A percentile compares a stretch with the other conserved stretches of the same genome.
These are phyloP conservation scores for Oidium heveae DNA, from an alignment of 2,329 filamentous ascomycete genomes.

Conservation along the genomic window DNA sequence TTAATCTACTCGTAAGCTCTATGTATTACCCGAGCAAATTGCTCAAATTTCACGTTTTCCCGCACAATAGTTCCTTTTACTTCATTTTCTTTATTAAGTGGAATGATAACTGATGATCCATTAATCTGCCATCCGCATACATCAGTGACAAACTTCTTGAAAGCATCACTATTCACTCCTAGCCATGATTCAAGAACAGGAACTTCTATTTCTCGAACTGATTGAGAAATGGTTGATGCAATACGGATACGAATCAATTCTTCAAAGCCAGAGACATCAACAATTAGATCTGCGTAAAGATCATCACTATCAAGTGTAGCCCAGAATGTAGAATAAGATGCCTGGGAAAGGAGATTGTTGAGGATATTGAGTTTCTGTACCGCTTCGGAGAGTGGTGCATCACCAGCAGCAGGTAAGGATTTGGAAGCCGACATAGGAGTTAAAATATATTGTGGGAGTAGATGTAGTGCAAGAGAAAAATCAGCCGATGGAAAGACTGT, in stretches of 20 bases:
- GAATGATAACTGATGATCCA: constrained; percentile 42
- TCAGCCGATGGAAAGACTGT: constrained; percentile 92
- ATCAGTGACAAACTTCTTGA: constrained; percentile 57
- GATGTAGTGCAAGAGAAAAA: constrained; percentile 80
- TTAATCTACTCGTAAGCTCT: constrained; percentile 63
- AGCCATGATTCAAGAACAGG: constrained; percentile 51
- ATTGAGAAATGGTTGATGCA: constrained; percentile 61
- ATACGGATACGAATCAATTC: constrained; percentile 80
- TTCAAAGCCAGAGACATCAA: constrained; percentile 87
- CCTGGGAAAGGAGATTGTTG: constrained; percentile 61
- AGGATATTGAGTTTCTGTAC: constrained; percentile 42
- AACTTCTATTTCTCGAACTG: constrained; percentile 47
- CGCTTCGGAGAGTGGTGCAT: constrained; percentile 56
- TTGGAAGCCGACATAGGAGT: constrained; percentile 26
- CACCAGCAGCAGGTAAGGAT: constrained; percentile 28
- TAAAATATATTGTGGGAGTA: constrained; percentile 67
- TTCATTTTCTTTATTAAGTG: constrained; percentile 90
- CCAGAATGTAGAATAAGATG: constrained; percentile 88
- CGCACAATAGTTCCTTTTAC: constrained; percentile 85
- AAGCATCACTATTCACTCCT: constrained; percentile 39
- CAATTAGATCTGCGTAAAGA: constrained; percentile 81
- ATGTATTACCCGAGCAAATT: constrained; percentile 56
- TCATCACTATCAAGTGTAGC: constrained; percentile 77
- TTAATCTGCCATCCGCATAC: constrained; percentile 68
- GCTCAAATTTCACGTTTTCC: constrained; percentile 82